phyloP scores from a whole-genome alignment of 2,329 filamentous ascomycete species.

The Tolypocladium nubicola region DNA sequence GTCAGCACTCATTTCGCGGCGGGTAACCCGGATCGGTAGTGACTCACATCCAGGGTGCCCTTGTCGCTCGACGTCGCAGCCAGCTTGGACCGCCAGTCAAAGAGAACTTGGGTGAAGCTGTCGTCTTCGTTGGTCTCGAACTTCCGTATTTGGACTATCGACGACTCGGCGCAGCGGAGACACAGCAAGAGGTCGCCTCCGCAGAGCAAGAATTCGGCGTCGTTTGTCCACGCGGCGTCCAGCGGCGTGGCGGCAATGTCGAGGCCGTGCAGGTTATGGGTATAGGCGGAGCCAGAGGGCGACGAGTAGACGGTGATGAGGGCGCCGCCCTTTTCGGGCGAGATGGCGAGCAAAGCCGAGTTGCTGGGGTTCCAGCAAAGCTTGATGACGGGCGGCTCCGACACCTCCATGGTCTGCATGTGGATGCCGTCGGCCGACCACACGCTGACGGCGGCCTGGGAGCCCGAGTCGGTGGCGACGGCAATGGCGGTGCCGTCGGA shows the following conservation, averaged over 20 bases:
- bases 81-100: constrained; percentile 40
- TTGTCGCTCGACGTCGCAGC: constrained; percentile 50
- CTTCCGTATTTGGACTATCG: constrained; percentile 34
- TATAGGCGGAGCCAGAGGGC: constrained; percentile 29
- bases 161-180: constrained; percentile 34
- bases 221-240: constrained; percentile 50
- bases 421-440: constrained; percentile 43
- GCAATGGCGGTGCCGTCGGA: constrained; percentile 45
- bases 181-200: constrained; percentile 43
- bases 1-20: background rate
- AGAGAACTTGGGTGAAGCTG: constrained; percentile 43
- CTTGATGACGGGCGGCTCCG: constrained; percentile 52
- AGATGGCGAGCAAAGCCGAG: constrained; percentile 44
- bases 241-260: constrained; percentile 39
- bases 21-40: too few relatives aligned
- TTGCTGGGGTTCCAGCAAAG: constrained; percentile 49
- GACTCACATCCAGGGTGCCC: constrained; percentile 50
- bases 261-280: constrained; percentile 37
- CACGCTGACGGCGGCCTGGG: constrained; percentile 41
- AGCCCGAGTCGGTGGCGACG: constrained; percentile 44
- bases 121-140: constrained; percentile 45
- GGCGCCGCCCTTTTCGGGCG: constrained; percentile 41
- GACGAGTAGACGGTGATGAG: constrained; percentile 45
- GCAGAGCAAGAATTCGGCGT: constrained; percentile 47
- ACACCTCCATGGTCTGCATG: constrained; percentile 42